Evolutionary conservation across 192 early-diverging fungal species (phyloP).

Genomic region (Rhizophagus sp.): DNA sequence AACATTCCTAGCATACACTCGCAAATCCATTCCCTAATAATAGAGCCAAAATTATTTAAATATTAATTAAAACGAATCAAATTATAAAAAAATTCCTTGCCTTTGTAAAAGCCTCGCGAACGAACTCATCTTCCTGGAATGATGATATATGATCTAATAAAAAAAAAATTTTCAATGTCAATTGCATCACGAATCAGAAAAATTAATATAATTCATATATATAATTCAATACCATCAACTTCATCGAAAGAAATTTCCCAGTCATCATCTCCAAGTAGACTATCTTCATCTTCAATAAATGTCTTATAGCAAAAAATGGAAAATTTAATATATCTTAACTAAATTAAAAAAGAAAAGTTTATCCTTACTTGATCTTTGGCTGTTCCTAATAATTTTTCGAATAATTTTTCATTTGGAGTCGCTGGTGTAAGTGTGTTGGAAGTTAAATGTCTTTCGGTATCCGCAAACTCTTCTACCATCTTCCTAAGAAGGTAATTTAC

Average conservation of each 20-base stretch:
- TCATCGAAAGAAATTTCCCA: constrained; percentile 57
- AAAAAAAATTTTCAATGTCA: background rate
- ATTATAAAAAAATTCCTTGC: constrained; percentile 31
- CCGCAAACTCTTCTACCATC: background rate
- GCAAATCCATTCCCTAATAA: constrained; percentile 78
- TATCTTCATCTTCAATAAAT: background rate
- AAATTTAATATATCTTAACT: background rate
- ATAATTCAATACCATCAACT: constrained; percentile 49
- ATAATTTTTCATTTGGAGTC: constrained; percentile 13
- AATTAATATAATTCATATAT: background rate
- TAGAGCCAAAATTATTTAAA: background rate
- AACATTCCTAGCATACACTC: constrained; percentile 80
- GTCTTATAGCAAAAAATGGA: background rate
- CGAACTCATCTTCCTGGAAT: constrained; percentile 83
- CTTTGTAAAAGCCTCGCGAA: constrained; percentile 76
- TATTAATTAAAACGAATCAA: background rate
- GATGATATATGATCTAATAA: constrained; percentile 62
- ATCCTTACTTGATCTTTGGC: background rate
- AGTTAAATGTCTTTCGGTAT: background rate
- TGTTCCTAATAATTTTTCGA: constrained; percentile 22
- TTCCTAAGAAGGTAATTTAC: background rate
- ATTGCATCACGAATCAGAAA: background rate
- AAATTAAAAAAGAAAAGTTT: background rate
- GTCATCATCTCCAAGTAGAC: constrained; percentile 24
- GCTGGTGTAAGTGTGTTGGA: background rate